Percentiles rank a stretch among this genome's conserved stretches.
These are phyloP conservation scores for Arthrinium puccinioides DNA, from an alignment of 2,329 filamentous ascomycete species.

Conservation along the genomic window DNA sequence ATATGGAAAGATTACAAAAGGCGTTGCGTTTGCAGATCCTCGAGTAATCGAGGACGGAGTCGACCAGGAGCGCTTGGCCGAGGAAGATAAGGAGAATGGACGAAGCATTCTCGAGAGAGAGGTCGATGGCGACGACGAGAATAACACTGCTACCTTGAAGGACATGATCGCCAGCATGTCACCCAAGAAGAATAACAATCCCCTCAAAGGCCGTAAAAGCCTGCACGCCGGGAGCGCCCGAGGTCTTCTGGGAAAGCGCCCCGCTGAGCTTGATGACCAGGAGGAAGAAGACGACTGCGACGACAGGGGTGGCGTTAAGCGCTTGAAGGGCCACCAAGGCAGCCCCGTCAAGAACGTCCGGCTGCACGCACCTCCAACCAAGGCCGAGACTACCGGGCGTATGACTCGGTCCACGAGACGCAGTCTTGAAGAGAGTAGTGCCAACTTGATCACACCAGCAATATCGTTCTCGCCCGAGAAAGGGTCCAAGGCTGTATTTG, in stretches of 20 bases:
- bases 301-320: conserved; percentile 57
- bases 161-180: conserved; percentile 74
- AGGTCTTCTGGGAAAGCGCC: conserved; percentile 68
- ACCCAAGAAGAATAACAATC: conserved; percentile 48
- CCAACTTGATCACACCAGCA: conserved; percentile 31
- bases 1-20: conserved; percentile 36
- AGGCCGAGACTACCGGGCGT: conserved; percentile 57
- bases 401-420: conserved; percentile 41
- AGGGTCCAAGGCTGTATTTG: conserved; percentile 29
- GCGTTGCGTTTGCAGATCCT: conserved; percentile 61
- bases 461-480: conserved; percentile 41
- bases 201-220: conserved; percentile 63
- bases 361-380: conserved; percentile 61
- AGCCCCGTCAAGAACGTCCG: conserved; percentile 72
- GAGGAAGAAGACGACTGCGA: conserved; percentile 53
- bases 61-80: conserved; percentile 53
- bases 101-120: conserved; percentile 49
- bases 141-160: conserved; percentile 60
- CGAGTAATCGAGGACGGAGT: conserved; percentile 54
- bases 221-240: conserved; percentile 67
- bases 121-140: conserved; percentile 42
- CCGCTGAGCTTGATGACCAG: conserved; percentile 60
- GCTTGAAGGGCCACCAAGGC: conserved; percentile 62
- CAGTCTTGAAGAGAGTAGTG: conserved; percentile 33
- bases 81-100: conserved; percentile 53